Conservation (phyloP, 2,329 filamentous ascomycete genomes). For the Chrysosporium keratinophilum region DNA sequence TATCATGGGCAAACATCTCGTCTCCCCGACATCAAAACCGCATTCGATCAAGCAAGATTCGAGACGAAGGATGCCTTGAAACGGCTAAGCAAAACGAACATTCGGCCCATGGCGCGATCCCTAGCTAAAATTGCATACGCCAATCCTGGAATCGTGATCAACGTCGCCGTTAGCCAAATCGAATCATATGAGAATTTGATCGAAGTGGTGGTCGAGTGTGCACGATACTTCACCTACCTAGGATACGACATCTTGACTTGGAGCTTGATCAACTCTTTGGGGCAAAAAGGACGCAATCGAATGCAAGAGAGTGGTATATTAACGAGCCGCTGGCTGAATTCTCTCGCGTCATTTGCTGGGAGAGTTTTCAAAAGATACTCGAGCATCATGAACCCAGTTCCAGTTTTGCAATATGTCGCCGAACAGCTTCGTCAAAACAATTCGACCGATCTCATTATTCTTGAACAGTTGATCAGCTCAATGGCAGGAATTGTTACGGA, state of each 20-base stretch:
- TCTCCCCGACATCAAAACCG: slow-evolving; percentile 63
- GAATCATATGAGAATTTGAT: slow-evolving; percentile 93
- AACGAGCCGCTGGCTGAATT: slow-evolving; percentile 85
- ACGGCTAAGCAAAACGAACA: slow-evolving; percentile 76
- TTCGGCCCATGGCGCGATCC: slow-evolving; percentile 72
- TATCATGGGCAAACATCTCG: slow-evolving; percentile 69
- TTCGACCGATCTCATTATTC: slow-evolving; percentile 78
- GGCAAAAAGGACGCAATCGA: slow-evolving; percentile 47
- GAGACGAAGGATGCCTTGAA: slow-evolving; percentile 83
- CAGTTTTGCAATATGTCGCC: slow-evolving; percentile 81
- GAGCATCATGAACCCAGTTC: slow-evolving; percentile 63
- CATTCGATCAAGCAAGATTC: slow-evolving; percentile 63
- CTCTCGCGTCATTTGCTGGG: slow-evolving; percentile 80
- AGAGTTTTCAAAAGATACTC: slow-evolving; percentile 80
- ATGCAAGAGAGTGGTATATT: slow-evolving; percentile 58
- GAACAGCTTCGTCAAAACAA: slow-evolving; percentile 73
- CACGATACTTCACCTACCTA: slow-evolving; percentile 82
- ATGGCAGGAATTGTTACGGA: slow-evolving; percentile 92
- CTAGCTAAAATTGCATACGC: slow-evolving; percentile 87
- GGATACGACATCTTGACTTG: slow-evolving; percentile 90
- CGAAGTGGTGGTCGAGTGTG: slow-evolving; percentile 87
- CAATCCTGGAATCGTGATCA: slow-evolving; percentile 84
- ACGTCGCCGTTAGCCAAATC: slow-evolving; percentile 77
- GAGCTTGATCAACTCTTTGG: slow-evolving; percentile 68
- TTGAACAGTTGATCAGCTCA: slow-evolving; percentile 78